These are phyloP conservation scores for Clavispora asparagi DNA, from an alignment of 805 yeast genomes.

Conservation along the genomic window DNA sequence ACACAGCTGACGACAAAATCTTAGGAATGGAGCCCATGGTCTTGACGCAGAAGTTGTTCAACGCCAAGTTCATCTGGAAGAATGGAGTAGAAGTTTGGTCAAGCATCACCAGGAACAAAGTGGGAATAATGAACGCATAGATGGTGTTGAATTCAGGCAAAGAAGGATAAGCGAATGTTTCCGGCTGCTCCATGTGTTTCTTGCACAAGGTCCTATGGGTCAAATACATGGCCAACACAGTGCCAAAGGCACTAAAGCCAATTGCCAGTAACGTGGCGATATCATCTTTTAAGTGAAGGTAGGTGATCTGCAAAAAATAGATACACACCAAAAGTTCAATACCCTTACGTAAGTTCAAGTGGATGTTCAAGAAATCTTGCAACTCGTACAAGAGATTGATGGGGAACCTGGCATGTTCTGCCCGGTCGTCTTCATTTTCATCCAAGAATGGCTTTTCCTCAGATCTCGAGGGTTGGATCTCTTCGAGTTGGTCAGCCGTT, in stretches of 20 bases:
- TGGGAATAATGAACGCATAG: conserved; percentile 31
- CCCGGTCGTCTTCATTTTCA: conserved; percentile 1
- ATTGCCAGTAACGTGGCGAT: conserved; percentile 15
- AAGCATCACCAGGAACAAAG: conserved; percentile 18
- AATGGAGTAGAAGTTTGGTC: conserved; percentile 15
- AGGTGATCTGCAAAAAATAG: conserved; percentile 27
- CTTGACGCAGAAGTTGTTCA: conserved; percentile 31
- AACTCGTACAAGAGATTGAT: conserved; percentile 18
- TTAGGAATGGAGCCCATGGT: conserved; percentile 25
- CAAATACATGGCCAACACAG: conserved; percentile 24
- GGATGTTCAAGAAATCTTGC: conserved; percentile 36
- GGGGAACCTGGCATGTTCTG: conserved; percentile 10
- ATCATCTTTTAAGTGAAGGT: conserved; percentile 16
- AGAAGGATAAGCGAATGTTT: conserved; percentile 12
- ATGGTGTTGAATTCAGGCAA: conserved; percentile 36
- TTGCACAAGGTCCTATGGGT: conserved; percentile 18
- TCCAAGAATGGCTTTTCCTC: background rate
- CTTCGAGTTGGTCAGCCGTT: background rate
- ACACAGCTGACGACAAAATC: conserved; percentile 25
- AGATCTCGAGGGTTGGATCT: background rate
- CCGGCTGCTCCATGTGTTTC: conserved; percentile 12
- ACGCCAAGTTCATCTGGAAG: conserved; percentile 28
- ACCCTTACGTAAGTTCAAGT: conserved; percentile 25
- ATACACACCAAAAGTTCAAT: conserved; percentile 27
- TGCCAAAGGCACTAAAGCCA: conserved; percentile 32